Percentiles rank a stretch among this genome's conserved stretches.
Evolutionary conservation across 2,329 filamentous ascomycete genomes (phyloP).

Genomic region (Elsinoe arachidis): DNA sequence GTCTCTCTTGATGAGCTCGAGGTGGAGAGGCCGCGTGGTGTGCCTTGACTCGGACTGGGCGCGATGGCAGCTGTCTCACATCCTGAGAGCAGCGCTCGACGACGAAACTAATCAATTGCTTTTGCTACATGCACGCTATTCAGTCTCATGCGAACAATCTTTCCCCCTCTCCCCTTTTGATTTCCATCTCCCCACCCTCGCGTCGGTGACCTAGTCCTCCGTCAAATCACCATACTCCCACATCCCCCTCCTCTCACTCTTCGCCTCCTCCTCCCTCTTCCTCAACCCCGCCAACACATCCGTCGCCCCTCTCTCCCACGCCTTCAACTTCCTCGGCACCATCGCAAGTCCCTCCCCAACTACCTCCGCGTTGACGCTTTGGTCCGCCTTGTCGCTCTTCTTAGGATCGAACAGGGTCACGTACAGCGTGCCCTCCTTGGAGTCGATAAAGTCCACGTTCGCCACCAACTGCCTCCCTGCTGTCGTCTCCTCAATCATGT

Average conservation of each 20-base stretch:
- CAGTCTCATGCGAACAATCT: constrained; percentile 1
- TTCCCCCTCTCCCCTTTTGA: not conserved
- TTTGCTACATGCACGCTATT: constrained; percentile 1
- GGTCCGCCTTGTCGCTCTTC: constrained; percentile 50
- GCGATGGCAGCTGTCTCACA: not conserved
- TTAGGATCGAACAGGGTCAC: constrained; percentile 81
- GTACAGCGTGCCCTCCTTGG: constrained; percentile 71
- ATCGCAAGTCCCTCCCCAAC: constrained; percentile 77
- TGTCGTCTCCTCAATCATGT: constrained; percentile 65
- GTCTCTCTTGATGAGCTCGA: too few relatives aligned
- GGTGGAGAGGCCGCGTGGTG: too few relatives aligned
- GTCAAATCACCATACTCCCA: constrained; percentile 98
- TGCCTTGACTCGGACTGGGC: too few relatives aligned
- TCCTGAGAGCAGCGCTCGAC: not conserved
- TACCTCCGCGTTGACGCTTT: constrained; percentile 85
- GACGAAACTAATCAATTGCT: not conserved
- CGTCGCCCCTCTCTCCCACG: constrained; percentile 73
- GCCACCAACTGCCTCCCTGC: constrained; percentile 69
- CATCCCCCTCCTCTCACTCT: constrained; percentile 72
- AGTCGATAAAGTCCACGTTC: constrained; percentile 76
- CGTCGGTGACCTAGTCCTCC: constrained; percentile 51
- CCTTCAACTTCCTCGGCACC: constrained; percentile 84
- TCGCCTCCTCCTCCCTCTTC: constrained; percentile 68
- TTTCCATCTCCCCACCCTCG: not conserved
- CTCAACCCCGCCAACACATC: constrained; percentile 64